Evolutionary conservation across 2,329 filamentous ascomycete genomes (phyloP).

Genomic region (Trichoderma sp.): DNA sequence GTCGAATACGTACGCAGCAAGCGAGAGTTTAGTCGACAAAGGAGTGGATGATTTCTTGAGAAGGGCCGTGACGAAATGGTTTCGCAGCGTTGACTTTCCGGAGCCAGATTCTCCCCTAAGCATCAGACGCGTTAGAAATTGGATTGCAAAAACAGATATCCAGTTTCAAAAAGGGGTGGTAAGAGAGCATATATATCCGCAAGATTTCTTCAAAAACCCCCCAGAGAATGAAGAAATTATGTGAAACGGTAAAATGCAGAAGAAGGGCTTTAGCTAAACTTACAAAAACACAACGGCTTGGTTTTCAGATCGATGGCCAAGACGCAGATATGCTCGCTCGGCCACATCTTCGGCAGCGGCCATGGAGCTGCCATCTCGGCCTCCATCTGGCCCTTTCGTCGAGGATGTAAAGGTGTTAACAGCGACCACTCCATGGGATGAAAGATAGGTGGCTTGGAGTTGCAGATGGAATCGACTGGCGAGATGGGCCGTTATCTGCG

Average conservation of each 20-base stretch:
- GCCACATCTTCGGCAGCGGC: conserved; percentile 91
- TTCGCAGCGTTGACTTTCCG: conserved; percentile 91
- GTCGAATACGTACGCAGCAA: conserved; percentile 94
- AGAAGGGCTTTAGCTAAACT: conserved; percentile 37
- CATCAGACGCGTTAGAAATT: conserved; percentile 26
- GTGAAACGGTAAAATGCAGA: background rate
- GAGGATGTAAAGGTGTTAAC: conserved; percentile 95
- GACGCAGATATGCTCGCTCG: conserved; percentile 75
- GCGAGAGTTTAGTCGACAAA: conserved; percentile 86
- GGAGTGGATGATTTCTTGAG: conserved; percentile 90
- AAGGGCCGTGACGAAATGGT: conserved; percentile 80
- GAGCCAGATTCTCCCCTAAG: conserved; percentile 88
- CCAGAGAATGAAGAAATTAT: background rate
- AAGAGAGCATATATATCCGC: background rate
- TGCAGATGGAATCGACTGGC: conserved; percentile 90
- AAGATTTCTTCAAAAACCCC: background rate
- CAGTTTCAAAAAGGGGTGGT: background rate
- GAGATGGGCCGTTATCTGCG: conserved; percentile 76
- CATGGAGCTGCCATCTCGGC: conserved; percentile 87
- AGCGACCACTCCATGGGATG: conserved; percentile 85
- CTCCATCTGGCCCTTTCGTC: conserved; percentile 82
- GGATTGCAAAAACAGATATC: background rate
- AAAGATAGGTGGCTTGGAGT: conserved; percentile 81
- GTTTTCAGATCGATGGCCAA: conserved; percentile 87
- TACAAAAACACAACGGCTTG: conserved; percentile 92